Conservation (phyloP, 2,329 filamentous ascomycete genomes). For the Colletotrichum plurivorum region DNA sequence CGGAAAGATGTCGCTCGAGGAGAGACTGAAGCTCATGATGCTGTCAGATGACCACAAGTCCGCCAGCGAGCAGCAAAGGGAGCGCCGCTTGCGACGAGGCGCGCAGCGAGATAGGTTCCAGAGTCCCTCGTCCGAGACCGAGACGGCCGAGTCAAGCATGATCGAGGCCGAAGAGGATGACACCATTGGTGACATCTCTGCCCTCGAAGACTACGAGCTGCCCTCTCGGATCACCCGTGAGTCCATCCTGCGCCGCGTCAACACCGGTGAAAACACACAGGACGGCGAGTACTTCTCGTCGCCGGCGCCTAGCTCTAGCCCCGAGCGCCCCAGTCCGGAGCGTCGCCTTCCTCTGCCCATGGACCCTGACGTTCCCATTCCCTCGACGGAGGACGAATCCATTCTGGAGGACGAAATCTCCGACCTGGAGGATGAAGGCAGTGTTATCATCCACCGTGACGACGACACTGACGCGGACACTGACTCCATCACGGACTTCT, state of each 20-base stretch:
- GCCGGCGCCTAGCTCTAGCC: conserved; percentile 70
- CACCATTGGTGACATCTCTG: conserved; percentile 71
- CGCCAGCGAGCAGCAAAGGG: conserved; percentile 76
- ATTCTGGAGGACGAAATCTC: conserved; percentile 60
- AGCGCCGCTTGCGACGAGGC: conserved; percentile 77
- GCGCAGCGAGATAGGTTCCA: conserved; percentile 64
- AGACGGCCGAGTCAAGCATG: conserved; percentile 47
- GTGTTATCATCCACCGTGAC: conserved; percentile 78
- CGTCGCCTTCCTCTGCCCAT: conserved; percentile 69
- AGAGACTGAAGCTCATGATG: conserved; percentile 91
- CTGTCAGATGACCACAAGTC: conserved; percentile 77
- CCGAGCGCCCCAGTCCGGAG: conserved; percentile 61
- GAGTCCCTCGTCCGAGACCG: conserved; percentile 59
- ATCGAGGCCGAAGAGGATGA: conserved; percentile 67
- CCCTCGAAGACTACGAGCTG: conserved; percentile 74
- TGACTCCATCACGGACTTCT: conserved; percentile 78
- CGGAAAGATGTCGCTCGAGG: conserved; percentile 85
- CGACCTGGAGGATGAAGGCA: conserved; percentile 61
- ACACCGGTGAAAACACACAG: conserved; percentile 68
- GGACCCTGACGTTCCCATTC: conserved; percentile 92
- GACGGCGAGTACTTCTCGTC: conserved; percentile 77
- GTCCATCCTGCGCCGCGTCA: conserved; percentile 91
- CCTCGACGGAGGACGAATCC: conserved; percentile 83
- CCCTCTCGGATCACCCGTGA: conserved; percentile 90
- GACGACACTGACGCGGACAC: conserved; percentile 75